Conservation (phyloP, 371 early-diverging fungal species). For the Rhizopus microsporus region DNA sequence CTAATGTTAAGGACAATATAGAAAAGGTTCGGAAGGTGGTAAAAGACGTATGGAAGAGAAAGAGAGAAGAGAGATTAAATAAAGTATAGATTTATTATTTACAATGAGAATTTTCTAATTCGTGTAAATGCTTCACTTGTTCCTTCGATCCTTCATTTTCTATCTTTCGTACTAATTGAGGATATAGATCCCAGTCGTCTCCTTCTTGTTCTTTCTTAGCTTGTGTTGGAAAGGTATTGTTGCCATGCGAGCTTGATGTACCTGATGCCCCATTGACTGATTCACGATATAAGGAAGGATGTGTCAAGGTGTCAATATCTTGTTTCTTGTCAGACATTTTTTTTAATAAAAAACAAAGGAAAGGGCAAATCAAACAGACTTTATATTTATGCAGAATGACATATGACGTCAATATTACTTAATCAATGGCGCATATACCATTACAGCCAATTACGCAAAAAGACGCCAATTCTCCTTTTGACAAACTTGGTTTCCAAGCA, state of each 20-base stretch:
- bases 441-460: not conserved
- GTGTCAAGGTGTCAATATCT: constrained; percentile 18
- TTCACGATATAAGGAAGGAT: constrained; percentile 24
- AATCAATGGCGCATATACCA: too few relatives aligned
- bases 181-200: constrained; percentile 51
- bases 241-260: not conserved
- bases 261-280: constrained; percentile 11
- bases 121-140: constrained; percentile 42
- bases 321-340: constrained; percentile 12
- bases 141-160: constrained; percentile 48
- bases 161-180: constrained; percentile 40
- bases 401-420: not conserved
- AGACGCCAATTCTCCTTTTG: not conserved
- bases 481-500: too few relatives aligned
- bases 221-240: not conserved
- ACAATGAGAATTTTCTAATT: constrained; percentile 3
- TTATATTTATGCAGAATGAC: not conserved
- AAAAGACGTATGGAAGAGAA: constrained; percentile 48
- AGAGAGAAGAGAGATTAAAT: constrained; percentile 34
- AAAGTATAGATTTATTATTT: not conserved
- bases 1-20: constrained; percentile 45
- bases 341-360: not conserved
- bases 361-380: not conserved
- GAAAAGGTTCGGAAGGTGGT: constrained; percentile 41
- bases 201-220: constrained; percentile 17